Percentiles rank a stretch among this genome's conserved stretches.
Evolutionary conservation across 176 grass and related monocot genomes (phyloP).

Genomic region (Oryza glaberrima): DNA sequence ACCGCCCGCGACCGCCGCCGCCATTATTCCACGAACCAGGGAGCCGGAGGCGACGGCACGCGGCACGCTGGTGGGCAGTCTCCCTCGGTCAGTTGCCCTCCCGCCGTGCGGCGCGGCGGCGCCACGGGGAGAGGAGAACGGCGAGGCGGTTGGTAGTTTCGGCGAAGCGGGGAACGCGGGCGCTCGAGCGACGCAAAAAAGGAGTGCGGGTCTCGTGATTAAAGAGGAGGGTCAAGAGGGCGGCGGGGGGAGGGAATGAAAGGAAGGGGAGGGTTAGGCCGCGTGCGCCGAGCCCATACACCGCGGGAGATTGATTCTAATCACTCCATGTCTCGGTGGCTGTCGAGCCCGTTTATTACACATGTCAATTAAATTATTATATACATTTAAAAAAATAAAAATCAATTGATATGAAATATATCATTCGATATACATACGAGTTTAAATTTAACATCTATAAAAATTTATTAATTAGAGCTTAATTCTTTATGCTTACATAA

Average conservation of each 20-base stretch:
- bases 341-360: too few relatives aligned
- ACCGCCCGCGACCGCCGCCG: neutral
- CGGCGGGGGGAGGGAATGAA: neutral
- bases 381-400: too few relatives aligned
- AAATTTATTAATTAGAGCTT: too few relatives aligned
- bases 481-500: too few relatives aligned
- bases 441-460: too few relatives aligned
- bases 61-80: neutral
- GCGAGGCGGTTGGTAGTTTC: slow-evolving; percentile 12
- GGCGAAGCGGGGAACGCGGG: neutral
- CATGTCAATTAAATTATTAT: too few relatives aligned
- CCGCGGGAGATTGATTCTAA: neutral
- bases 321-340: too few relatives aligned
- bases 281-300: slow-evolving; percentile 18
- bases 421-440: too few relatives aligned
- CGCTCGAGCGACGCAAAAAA: neutral
- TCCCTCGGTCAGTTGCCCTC: neutral
- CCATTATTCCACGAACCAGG: slow-evolving; percentile 48
- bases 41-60: neutral
- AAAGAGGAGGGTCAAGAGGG: slow-evolving; percentile 23
- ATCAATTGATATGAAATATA: too few relatives aligned
- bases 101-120: neutral
- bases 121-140: neutral
- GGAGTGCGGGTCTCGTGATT: slow-evolving; percentile 19
- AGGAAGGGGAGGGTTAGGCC: neutral